Base-by-base conservation (phyloP, 1,284 basidiomycete genomes). In the Cryptococcus sp. region DNA sequence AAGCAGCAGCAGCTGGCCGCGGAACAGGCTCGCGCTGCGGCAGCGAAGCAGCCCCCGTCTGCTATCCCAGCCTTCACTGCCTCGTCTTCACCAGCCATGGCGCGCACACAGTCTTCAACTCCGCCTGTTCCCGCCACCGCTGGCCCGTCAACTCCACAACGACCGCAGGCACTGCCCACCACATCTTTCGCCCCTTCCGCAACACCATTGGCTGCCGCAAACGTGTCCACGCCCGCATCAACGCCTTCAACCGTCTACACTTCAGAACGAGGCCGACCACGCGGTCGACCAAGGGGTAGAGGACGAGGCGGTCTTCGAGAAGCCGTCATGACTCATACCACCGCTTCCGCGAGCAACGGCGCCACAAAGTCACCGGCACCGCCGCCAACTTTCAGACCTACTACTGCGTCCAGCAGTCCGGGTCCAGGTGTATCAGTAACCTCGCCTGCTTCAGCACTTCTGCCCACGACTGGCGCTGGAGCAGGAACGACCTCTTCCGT, bases 231-330 rank as follows among this genome's bases (percentile, higher is more conserved):
- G 5, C 19, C 45, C 23, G 15, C 41, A 47, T n/a, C 44, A 22
- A 19, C 19, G 19, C 31, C 47, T 25, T 40, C 53, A 22, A 19
- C 38, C 47, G 20, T 55, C 3, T 35, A 35, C 13, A 39, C 58
- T 23, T 22, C 53, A 13, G 55, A 56, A 13, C 45, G 54, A 42
- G 50, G 59, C 19, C 39, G 50, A 56, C 54, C 59, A 4, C 44
- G 61, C 10, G 61, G 61, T 19, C 22, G 58, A 47, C 52, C 52
- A 4, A 50, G 61, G 51, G 58, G 58, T 35, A 57, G 61, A 55
- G 61, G 61, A 41, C 38, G 61, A 57, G 61, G 58, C 19, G 58
- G 61, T 25, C 27, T 47, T 17, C 50, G 48, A 25, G 46, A 55
- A 38, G 39, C 47, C 27, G 38, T 25, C 19, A 49, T 35, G 22